Base-by-base conservation (phyloP, 2,329 filamentous ascomycete genomes). In the Phoma herbarum region DNA sequence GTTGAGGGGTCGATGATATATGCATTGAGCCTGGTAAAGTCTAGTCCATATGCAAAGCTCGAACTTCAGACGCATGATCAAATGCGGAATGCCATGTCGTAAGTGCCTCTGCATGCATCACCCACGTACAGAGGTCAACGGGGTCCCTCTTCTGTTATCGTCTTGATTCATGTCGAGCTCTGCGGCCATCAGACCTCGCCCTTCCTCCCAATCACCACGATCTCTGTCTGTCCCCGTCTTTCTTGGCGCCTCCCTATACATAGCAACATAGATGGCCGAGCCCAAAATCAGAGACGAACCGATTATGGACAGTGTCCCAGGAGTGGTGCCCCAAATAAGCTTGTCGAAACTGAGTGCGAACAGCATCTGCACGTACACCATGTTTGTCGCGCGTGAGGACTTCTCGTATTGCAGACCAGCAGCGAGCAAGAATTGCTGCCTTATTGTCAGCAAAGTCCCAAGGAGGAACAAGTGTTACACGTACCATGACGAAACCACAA, bases 341-440 rank as follows among this genome's bases (percentile, higher is more conserved):
- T 86, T 85, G 71, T 91, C 88, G 14, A 87, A 87, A 3, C 81
- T 79, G 11, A 90, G 74, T 2, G 88, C 88, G 73, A 90, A 90
- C 3, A 90, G 76, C 86, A 90, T 89, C 72, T 90, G 87, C 44
- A 84, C 87, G 69, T 90, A 91, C 0, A 88, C 79, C 86, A 90
- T 89, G 53, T 86, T 87, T 0, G 86, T 89, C 2, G 86, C 87
- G 20, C 85, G 81, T 3, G 80, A 79, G 1, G 83, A 84, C 61
- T 89, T 89, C 69, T 93, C 90, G 60, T 89, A 86, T 23, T 89
- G 83, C 46, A 97, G 78, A 0, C 92, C 92, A 0, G 86, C 85
- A 1, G 93, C 95, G 18, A 96, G 80, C n/a, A 96, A 82, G 65
- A 92, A 92, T 83, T 97, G 93, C 80, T 82, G 46, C 10, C 1